Evolutionary conservation across 306 rosid species (phyloP).

Genomic region (Cyamopsis tetragonoloba): DNA sequence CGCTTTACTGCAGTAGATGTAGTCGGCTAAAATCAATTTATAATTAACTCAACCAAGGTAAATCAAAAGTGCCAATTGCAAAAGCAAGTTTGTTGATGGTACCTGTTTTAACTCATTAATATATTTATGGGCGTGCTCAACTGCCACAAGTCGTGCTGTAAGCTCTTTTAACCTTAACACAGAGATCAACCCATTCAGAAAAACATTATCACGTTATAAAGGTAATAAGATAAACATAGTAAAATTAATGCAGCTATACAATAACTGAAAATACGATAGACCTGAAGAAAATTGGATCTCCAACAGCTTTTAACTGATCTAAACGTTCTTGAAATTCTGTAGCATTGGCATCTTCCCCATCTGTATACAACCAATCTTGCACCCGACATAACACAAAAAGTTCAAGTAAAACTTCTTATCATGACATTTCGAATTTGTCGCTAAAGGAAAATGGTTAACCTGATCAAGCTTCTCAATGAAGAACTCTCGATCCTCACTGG

Average conservation of each 20-base stretch:
- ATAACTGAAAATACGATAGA: conserved; percentile 34
- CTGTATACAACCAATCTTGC: conserved; percentile 96
- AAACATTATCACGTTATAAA: conserved; percentile 12
- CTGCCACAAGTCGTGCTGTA: conserved; percentile 70
- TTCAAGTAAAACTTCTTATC: conserved; percentile 11
- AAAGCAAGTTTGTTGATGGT: conserved; percentile 3
- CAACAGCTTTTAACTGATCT: conserved; percentile 64
- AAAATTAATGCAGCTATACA: not conserved
- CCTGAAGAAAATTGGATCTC: conserved; percentile 94
- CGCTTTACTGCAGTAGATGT: not conserved
- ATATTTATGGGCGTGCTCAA: conserved; percentile 60
- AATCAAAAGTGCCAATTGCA: not conserved
- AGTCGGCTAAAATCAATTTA: not conserved
- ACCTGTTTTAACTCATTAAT: conserved; percentile 75
- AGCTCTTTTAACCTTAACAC: conserved; percentile 83
- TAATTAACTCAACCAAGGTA: not conserved
- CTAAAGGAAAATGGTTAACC: conserved; percentile 48
- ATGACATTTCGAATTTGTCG: not conserved
- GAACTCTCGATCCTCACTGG: conserved; percentile 67
- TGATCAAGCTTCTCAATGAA: conserved; percentile 83
- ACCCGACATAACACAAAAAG: conserved; percentile 46
- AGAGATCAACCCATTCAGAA: conserved; percentile 29
- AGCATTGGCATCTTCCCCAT: conserved; percentile 97
- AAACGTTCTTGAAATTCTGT: conserved; percentile 73
- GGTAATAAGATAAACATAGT: not conserved